Percentiles rank a stretch among this genome's conserved stretches.
phyloP scores from a whole-genome alignment of 2,329 filamentous ascomycete genomes.

The Torrubiellomyces zombiae region DNA sequence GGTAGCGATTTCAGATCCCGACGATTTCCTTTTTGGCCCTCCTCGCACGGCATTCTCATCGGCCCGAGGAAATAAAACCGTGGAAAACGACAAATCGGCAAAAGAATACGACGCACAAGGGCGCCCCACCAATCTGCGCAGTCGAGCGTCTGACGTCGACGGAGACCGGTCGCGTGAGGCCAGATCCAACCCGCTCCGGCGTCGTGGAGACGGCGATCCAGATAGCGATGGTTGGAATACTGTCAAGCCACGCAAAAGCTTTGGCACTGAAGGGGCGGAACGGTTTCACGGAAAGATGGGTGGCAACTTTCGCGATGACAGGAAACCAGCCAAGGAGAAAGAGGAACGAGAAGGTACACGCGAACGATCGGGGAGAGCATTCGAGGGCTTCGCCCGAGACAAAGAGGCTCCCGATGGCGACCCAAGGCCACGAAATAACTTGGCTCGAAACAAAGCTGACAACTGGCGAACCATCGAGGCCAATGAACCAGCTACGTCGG shows the following conservation, averaged over 20 bases:
- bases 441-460: constrained; percentile 48
- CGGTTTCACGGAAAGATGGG: constrained; percentile 52
- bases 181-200: constrained; percentile 29
- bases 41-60: constrained; percentile 73
- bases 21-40: constrained; percentile 75
- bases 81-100: constrained; percentile 34
- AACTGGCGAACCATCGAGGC: constrained; percentile 55
- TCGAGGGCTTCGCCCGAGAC: constrained; percentile 33
- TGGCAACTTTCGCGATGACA: constrained; percentile 25
- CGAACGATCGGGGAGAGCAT: constrained; percentile 28
- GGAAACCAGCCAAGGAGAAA: constrained; percentile 31
- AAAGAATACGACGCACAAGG: constrained; percentile 37
- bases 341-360: constrained; percentile 38
- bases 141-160: constrained; percentile 32
- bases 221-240: constrained; percentile 61
- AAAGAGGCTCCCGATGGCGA: constrained; percentile 36
- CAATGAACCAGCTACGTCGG: constrained; percentile 14
- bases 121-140: constrained; percentile 41
- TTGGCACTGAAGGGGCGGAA: constrained; percentile 55
- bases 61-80: constrained; percentile 38
- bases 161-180: constrained; percentile 32
- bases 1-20: constrained; percentile 36
- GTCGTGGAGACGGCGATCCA: constrained; percentile 37
- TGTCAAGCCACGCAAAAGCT: constrained; percentile 58
- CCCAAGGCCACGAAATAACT: constrained; percentile 44